Conservation (phyloP, 352 stramenopile species). For the Phytophthora parvispora region DNA sequence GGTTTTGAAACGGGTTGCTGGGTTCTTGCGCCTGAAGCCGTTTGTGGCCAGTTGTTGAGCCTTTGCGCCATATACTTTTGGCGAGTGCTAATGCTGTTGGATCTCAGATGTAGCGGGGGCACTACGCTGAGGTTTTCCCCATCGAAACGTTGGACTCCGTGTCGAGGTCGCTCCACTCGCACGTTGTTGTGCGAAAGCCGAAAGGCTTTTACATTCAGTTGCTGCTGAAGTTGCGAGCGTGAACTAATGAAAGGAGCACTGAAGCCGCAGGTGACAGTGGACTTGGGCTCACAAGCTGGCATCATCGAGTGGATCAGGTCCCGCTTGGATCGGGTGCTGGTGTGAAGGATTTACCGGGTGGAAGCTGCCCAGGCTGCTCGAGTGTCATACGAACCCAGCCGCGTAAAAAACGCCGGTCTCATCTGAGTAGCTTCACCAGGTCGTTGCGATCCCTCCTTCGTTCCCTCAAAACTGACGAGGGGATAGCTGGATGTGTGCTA, state of each 20-base stretch:
- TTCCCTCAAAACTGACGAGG: not conserved
- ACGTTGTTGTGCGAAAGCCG: not conserved
- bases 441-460: not conserved
- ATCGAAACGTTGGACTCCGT: constrained; percentile 4
- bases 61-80: not conserved
- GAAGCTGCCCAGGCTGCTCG: not conserved
- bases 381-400: not conserved
- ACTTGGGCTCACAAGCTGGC: not conserved
- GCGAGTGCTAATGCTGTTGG: not conserved
- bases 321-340: not conserved
- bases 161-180: constrained; percentile 2
- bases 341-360: not conserved
- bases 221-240: not conserved
- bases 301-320: not conserved
- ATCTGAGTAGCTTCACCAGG: not conserved
- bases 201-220: not conserved
- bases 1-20: not conserved
- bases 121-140: constrained; percentile 13
- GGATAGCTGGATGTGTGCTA: not conserved
- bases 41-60: constrained; percentile 10
- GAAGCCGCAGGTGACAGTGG: not conserved
- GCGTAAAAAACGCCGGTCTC: not conserved
- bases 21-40: not conserved
- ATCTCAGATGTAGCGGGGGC: not conserved
- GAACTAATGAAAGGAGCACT: not conserved